These are phyloP conservation scores for Cladorrhinum sp. DNA, from an alignment of 2,329 filamentous ascomycete species.

Conservation along the genomic window DNA sequence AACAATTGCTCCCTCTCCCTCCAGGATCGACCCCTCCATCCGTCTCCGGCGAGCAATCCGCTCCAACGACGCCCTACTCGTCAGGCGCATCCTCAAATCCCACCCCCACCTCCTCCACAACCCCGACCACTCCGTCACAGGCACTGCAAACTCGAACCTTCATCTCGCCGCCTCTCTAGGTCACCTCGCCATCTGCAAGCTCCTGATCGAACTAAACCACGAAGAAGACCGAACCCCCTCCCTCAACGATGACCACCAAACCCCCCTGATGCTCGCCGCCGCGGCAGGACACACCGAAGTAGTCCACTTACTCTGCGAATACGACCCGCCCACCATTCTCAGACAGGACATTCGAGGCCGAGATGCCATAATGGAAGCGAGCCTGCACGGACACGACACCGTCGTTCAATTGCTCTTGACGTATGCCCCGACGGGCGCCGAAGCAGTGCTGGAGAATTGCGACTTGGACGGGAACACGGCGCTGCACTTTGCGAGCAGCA, in stretches of 20 bases:
- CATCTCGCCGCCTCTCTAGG: slow-evolving; percentile 77
- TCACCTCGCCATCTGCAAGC: slow-evolving; percentile 63
- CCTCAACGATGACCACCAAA: slow-evolving; percentile 76
- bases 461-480: slow-evolving; percentile 81
- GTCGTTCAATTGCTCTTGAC: slow-evolving; percentile 63
- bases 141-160: slow-evolving; percentile 77
- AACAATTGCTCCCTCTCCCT: background rate
- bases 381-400: slow-evolving; percentile 59
- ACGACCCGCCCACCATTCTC: slow-evolving; percentile 60
- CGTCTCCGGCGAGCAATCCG: slow-evolving; percentile 80
- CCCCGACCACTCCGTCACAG: slow-evolving; percentile 65
- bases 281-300: slow-evolving; percentile 67
- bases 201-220: slow-evolving; percentile 71
- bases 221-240: slow-evolving; percentile 63
- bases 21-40: slow-evolving; percentile 72
- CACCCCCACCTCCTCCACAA: slow-evolving; percentile 73
- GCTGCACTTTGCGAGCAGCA: slow-evolving; percentile 79
- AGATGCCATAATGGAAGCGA: slow-evolving; percentile 69
- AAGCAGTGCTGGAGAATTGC: slow-evolving; percentile 51
- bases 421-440: slow-evolving; percentile 53
- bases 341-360: slow-evolving; percentile 65
- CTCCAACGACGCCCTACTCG: slow-evolving; percentile 67
- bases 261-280: slow-evolving; percentile 77
- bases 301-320: slow-evolving; percentile 66
- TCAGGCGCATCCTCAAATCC: slow-evolving; percentile 70